These are phyloP conservation scores for Ustilago sp. DNA, from an alignment of 1,284 basidiomycete species.

Conservation along the genomic window DNA sequence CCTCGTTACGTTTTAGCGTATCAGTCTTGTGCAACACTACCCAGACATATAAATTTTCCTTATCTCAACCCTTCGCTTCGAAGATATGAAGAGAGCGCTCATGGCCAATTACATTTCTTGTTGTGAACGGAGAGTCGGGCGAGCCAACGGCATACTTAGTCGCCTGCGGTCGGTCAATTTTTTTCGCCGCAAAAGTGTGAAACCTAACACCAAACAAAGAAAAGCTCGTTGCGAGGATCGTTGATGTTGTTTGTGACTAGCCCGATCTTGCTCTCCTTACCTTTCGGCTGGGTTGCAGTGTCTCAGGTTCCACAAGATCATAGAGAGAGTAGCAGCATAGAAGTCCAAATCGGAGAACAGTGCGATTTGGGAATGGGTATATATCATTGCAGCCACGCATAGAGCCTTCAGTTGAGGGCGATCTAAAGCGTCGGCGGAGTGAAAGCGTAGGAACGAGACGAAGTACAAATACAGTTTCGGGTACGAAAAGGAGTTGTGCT, in stretches of 20 bases:
- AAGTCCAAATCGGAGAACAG: too few species aligned
- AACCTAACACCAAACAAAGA: not conserved
- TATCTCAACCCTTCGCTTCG: not conserved
- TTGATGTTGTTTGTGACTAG: not conserved
- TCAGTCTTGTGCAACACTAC: not conserved
- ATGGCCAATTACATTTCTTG: not conserved
- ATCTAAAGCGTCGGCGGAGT: not conserved
- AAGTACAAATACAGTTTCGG: slow-evolving; percentile 13
- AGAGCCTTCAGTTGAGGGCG: not conserved
- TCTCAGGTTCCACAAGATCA: too few species aligned
- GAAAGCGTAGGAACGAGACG: not conserved
- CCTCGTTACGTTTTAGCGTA: too few species aligned
- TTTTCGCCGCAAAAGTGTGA: not conserved
- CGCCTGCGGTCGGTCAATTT: not conserved
- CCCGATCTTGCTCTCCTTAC: not conserved
- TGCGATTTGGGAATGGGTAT: slow-evolving; percentile 3
- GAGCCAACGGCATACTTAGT: not conserved
- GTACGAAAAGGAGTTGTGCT: not conserved
- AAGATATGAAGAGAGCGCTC: not conserved
- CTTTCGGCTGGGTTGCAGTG: too few species aligned
- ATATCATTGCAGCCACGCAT: slow-evolving; percentile 3
- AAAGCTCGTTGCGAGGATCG: not conserved
- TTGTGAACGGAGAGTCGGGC: slow-evolving; percentile 1
- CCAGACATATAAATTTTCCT: not conserved
- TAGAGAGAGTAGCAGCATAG: too few species aligned